Conservation (phyloP, 169 alveolate species). For the Sarcocystis neurona region DNA sequence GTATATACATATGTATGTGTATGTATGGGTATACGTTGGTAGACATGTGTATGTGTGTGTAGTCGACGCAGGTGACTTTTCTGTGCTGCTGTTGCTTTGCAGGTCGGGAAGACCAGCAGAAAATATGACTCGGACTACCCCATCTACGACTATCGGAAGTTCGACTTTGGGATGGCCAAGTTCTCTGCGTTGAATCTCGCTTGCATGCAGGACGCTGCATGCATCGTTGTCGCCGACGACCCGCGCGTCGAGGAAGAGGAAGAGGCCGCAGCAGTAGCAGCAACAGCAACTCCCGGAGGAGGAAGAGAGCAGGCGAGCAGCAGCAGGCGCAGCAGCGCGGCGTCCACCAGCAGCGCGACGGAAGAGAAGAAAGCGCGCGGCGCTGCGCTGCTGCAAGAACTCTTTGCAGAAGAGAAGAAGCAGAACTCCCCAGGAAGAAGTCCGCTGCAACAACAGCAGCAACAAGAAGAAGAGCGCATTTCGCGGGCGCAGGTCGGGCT, state of each 20-base stretch:
- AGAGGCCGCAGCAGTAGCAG: slow-evolving; percentile 55
- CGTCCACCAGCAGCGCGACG: slow-evolving; percentile 38
- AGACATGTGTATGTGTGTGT: not conserved
- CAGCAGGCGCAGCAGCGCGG: slow-evolving; percentile 39
- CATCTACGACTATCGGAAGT: slow-evolving; percentile 74
- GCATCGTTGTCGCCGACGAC: slow-evolving; percentile 64
- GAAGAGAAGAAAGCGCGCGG: slow-evolving; percentile 35
- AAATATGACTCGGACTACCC: slow-evolving; percentile 74
- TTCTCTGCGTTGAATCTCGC: slow-evolving; percentile 74
- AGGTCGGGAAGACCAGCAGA: slow-evolving; percentile 72
- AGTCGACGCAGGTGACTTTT: not conserved
- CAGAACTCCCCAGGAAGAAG: not conserved
- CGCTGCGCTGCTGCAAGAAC: slow-evolving; percentile 2
- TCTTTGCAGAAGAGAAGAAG: not conserved
- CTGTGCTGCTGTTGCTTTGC: not conserved
- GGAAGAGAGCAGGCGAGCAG: slow-evolving; percentile 36
- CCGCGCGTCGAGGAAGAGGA: slow-evolving; percentile 50
- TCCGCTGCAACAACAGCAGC: not conserved
- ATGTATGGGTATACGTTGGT: not conserved
- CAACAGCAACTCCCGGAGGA: slow-evolving; percentile 60
- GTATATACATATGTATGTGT: not conserved
- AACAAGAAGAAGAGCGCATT: not conserved
- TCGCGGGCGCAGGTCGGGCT: too few relatives aligned
- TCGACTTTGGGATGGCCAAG: slow-evolving; percentile 78
- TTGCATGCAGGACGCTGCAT: slow-evolving; percentile 73